These are phyloP conservation scores for Amanita polypyramis DNA, from an alignment of 768 basidiomycete genomes.

Conservation along the genomic window DNA sequence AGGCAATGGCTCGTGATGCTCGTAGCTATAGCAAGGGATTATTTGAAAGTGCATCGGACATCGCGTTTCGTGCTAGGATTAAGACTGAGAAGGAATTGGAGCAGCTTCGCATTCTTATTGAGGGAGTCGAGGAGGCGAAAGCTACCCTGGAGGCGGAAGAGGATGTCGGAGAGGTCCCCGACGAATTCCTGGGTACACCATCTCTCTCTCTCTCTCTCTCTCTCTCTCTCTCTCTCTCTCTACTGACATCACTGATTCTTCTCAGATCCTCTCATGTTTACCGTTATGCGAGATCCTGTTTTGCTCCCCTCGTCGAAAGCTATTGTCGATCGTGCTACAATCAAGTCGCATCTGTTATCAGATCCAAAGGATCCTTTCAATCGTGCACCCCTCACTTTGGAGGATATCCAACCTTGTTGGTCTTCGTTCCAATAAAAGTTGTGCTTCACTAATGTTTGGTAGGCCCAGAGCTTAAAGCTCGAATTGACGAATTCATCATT, in stretches of 20 bases:
- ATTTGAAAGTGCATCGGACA: constrained; percentile 69
- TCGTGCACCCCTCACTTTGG: constrained; percentile 68
- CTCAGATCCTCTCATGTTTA: constrained; percentile 81
- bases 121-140: constrained; percentile 77
- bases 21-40: constrained; percentile 80
- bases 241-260: too few species aligned
- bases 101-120: constrained; percentile 57
- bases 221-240: too few species aligned
- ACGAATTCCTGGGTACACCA: constrained; percentile 81
- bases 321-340: constrained; percentile 81
- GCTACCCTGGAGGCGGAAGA: constrained; percentile 80
- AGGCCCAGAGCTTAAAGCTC: constrained; percentile 64
- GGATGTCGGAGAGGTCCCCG: constrained; percentile 86
- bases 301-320: constrained; percentile 73
- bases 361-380: constrained; percentile 96
- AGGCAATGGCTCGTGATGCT: constrained; percentile 88
- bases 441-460: constrained; percentile 3
- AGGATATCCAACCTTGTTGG: constrained; percentile 71
- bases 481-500: constrained; percentile 60
- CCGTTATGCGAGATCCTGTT: constrained; percentile 94
- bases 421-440: constrained; percentile 10
- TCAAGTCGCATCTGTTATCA: constrained; percentile 89
- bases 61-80: constrained; percentile 49
- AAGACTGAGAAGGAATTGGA: constrained; percentile 75
- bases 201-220: constrained; percentile 9